phyloP scores from a whole-genome alignment of 129 eudicot genomes.

The Tanacetum coccineum region DNA sequence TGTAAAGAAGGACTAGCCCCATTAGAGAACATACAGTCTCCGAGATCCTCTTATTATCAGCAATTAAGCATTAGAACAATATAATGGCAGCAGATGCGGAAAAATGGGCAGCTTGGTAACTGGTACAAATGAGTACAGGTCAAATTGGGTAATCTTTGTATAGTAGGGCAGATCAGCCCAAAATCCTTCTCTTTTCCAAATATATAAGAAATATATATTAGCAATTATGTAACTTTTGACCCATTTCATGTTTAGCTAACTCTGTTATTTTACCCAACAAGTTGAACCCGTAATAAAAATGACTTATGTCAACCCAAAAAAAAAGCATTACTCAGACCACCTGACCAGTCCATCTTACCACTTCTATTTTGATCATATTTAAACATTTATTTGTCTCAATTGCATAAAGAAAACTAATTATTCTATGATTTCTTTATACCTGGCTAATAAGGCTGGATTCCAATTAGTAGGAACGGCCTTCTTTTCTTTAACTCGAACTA shows the following conservation, averaged over 20 bases:
- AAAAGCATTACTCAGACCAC: not conserved
- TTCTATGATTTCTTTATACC: not conserved
- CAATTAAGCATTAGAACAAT: too few species aligned
- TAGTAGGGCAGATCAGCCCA: not conserved
- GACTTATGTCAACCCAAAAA: not conserved
- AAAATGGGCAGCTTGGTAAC: too few species aligned
- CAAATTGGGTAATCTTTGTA: not conserved
- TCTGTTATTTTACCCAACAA: not conserved
- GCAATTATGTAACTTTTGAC: too few species aligned
- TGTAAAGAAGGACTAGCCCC: slow-evolving; percentile 51
- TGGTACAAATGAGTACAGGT: too few species aligned
- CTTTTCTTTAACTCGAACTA: too few species aligned
- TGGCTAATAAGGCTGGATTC: too few species aligned
- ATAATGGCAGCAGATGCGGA: too few species aligned
- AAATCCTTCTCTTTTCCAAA: not conserved
- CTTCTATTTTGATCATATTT: not conserved
- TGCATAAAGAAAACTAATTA: not conserved
- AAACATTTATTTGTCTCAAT: too few species aligned
- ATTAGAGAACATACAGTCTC: slow-evolving; percentile 78
- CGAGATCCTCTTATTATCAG: slow-evolving; percentile 65
- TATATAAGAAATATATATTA: too few species aligned
- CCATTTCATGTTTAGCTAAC: not conserved
- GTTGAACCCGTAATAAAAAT: too few species aligned
- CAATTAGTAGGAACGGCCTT: too few species aligned
- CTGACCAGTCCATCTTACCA: not conserved